Conservation (phyloP, 2,329 filamentous ascomycete species). For the Phyllachora maydis region DNA sequence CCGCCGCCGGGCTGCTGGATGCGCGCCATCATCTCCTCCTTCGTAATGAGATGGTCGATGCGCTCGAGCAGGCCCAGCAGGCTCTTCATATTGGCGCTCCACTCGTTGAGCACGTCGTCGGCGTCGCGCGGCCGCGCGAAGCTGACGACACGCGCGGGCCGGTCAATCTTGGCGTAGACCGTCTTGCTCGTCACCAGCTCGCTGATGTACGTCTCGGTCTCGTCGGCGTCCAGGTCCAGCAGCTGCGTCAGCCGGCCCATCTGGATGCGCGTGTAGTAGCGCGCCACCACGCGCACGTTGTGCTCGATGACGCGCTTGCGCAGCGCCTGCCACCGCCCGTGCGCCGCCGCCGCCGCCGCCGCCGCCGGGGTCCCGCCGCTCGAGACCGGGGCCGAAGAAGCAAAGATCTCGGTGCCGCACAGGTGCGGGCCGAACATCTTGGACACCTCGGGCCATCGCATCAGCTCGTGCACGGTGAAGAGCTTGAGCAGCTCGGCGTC, state of each 20-base stretch:
- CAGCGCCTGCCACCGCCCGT: constrained; percentile 79
- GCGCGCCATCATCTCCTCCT: constrained; percentile 99
- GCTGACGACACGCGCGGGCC: constrained; percentile 76
- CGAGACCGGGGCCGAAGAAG: constrained; percentile 39
- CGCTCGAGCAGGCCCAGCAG: constrained; percentile 58
- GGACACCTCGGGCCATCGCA: constrained; percentile 92
- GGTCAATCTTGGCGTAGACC: constrained; percentile 92
- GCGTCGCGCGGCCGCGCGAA: constrained; percentile 91
- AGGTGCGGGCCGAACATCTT: constrained; percentile 78
- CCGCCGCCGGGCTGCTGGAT: constrained; percentile 48
- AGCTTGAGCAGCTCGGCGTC: constrained; percentile 80
- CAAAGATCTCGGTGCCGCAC: constrained; percentile 78
- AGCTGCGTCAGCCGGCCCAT: constrained; percentile 80
- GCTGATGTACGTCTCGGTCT: constrained; percentile 98
- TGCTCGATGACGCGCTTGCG: constrained; percentile 98
- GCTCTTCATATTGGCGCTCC: constrained; percentile 75
- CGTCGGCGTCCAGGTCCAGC: constrained; percentile 78
- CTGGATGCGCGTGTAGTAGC: constrained; percentile 96
- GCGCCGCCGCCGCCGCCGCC: constrained; percentile 71
- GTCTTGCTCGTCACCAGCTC: constrained; percentile 95
- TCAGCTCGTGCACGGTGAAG: constrained; percentile 89
- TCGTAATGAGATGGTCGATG: constrained; percentile 95
- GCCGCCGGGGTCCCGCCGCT: too few relatives aligned
- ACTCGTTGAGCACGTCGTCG: constrained; percentile 93
- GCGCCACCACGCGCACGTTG: constrained; percentile 91